Evolutionary conservation across 2,329 filamentous ascomycete genomes (phyloP), one percentile per base, ranked within the genome.

Genomic region (Pseudofabraea citricarpa): DNA sequence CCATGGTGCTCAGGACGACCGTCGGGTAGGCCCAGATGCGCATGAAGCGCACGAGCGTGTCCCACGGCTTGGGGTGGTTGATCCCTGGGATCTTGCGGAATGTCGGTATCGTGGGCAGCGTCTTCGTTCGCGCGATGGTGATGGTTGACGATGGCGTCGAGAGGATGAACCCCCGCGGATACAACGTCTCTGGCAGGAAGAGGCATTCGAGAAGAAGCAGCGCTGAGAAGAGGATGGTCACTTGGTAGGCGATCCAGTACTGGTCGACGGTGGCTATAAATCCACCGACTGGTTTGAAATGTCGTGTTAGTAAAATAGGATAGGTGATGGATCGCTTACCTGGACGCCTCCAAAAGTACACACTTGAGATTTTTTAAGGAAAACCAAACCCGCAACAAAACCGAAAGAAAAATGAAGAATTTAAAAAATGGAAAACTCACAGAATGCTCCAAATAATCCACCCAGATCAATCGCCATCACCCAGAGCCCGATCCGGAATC

Each of bases 121-220:
- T 44, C 36, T 56, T 50, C n/a, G 52, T 43, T 42, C 36, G 29
- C 12, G 40, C 32, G 20, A 50, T 33, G 1, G 15, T 19, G 10
- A 24, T 18, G 6, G 9, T n/a, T 6, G 22, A 7, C 6, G 12
- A 15, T 6, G 18, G 23, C 13, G 27, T 31, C 6, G 27, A 31
- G 7, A 41, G 19, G 20, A 48, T 35, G 19, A 47, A 29, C 15
- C 33, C 10, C 8, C 75, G 67, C 1, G 75, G 75, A 49, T 79
- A 79, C 5, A 79, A 62, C 1, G 76, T 79, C 57, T 79, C 75
- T 1, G 74, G 71, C 52, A 79, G 66, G 47, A 76, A 68, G 3
- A 68, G 53, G 9, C 77, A 43, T 50, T 78, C 71, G 2, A 72
- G 60, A 5, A 71, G 31, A 3, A 77, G 58, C 3, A 79, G 61